These are phyloP conservation scores for Thalia dealbata DNA, from an alignment of 176 grass and related monocot genomes.

Conservation along the genomic window DNA sequence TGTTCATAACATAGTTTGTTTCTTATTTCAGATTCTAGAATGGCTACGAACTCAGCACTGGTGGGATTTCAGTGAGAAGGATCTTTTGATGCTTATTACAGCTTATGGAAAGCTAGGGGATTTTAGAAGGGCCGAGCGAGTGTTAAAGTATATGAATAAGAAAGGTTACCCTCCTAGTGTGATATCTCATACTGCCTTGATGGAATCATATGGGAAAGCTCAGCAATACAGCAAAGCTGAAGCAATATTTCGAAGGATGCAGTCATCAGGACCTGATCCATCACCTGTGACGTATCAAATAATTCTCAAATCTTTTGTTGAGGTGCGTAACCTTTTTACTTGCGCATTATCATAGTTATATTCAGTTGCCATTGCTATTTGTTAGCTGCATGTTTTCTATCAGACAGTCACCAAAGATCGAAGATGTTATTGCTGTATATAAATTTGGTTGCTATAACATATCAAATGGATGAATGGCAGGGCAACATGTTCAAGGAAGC, in stretches of 20 bases:
- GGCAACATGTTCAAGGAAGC: conserved; percentile 17
- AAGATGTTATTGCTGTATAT: neutral
- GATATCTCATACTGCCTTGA: conserved; percentile 83
- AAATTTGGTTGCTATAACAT: neutral
- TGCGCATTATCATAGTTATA: too few species aligned
- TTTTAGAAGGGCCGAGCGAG: conserved; percentile 66
- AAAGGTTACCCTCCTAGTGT: conserved; percentile 66
- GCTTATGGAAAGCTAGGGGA: conserved; percentile 79
- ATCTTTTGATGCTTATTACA: conserved; percentile 86
- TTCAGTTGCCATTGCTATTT: too few species aligned
- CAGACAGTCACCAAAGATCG: too few species aligned
- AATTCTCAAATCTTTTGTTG: conserved; percentile 76
- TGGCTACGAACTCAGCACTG: conserved; percentile 89
- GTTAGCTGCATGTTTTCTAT: neutral
- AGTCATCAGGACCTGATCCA: conserved; percentile 69
- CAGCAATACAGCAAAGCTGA: conserved; percentile 75
- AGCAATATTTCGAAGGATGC: conserved; percentile 81
- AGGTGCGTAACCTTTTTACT: conserved; percentile 36
- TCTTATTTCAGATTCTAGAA: conserved; percentile 63
- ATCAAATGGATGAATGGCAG: conserved; percentile 48
- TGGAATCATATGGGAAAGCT: conserved; percentile 86
- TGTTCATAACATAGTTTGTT: neutral
- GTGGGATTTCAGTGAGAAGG: conserved; percentile 93
- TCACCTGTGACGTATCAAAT: conserved; percentile 90
- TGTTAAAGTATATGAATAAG: conserved; percentile 73